These are phyloP conservation scores for Cenococcum geophilum DNA, from an alignment of 495 filamentous ascomycete species.

Conservation along the genomic window DNA sequence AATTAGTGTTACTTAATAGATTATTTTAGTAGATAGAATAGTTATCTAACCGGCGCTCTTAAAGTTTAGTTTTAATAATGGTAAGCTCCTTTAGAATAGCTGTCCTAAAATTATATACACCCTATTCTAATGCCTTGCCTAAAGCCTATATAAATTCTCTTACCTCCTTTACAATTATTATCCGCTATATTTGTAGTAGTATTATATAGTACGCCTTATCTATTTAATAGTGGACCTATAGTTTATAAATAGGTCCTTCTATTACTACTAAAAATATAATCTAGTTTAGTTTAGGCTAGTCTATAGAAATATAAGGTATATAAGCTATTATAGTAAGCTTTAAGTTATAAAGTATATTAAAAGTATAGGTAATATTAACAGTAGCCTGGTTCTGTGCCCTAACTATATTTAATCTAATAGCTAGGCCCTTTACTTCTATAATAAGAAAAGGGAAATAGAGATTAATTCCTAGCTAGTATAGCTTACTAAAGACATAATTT, in stretches of 20 bases:
- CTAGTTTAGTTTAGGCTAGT: neutral
- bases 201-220: neutral
- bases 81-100: neutral
- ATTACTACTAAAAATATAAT: slow-evolving; percentile 3
- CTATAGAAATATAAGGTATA: slow-evolving; percentile 1
- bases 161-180: neutral
- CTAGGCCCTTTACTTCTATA: slow-evolving; percentile 19
- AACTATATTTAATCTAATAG: slow-evolving; percentile 13
- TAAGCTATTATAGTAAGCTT: neutral
- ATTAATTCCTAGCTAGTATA: slow-evolving; percentile 7
- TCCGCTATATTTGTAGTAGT: neutral
- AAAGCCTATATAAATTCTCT: neutral
- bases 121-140: neutral
- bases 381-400: slow-evolving; percentile 18
- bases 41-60: neutral
- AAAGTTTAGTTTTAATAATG: neutral
- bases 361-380: slow-evolving; percentile 5
- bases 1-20: neutral
- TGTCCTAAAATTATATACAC: neutral
- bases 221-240: slow-evolving; percentile 1
- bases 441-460: slow-evolving; percentile 17
- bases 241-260: slow-evolving; percentile 1
- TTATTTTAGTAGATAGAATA: neutral
- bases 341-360: slow-evolving; percentile 10
- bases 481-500: slow-evolving; percentile 9